A percentile compares a stretch with the other conserved stretches of the same genome.
Evolutionary conservation across 2,329 filamentous ascomycete species (phyloP).

Genomic region (Pseudogymnoascus sp.): DNA sequence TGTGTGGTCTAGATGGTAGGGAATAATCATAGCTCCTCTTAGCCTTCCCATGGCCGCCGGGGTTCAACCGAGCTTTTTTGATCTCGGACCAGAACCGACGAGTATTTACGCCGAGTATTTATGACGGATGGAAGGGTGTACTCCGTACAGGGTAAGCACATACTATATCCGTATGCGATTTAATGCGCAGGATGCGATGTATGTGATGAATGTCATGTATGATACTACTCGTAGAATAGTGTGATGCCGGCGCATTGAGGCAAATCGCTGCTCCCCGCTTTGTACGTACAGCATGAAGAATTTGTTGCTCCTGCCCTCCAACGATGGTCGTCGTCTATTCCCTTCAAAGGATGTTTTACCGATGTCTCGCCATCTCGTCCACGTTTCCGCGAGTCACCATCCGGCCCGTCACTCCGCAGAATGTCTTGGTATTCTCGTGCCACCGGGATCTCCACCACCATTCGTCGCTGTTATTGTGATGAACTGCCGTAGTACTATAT

Average conservation of each 20-base stretch:
- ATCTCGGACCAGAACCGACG: conserved; percentile 3
- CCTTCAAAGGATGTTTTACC: background rate
- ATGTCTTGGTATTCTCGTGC: background rate
- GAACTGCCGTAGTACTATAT: background rate
- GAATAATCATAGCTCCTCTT: background rate
- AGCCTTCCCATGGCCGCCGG: background rate
- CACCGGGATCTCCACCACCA: background rate
- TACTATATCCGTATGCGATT: background rate
- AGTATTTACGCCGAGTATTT: no score
- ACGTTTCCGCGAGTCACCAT: conserved; percentile 3
- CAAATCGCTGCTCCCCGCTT: background rate
- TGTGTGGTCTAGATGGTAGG: conserved; percentile 1
- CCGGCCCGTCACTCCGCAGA: background rate
- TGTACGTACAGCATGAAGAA: background rate
- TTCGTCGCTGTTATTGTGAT: background rate
- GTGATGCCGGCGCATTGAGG: background rate
- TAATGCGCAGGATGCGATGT: background rate
- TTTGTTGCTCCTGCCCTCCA: background rate
- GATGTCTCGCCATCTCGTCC: background rate
- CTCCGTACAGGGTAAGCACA: background rate
- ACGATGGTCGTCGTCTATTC: background rate
- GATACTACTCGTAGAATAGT: conserved; percentile 1
- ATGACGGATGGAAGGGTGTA: background rate
- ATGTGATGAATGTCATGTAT: background rate
- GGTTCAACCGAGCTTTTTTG: background rate